Evolutionary conservation across 495 filamentous ascomycete genomes (phyloP).

Genomic region (Neurospora sp.): DNA sequence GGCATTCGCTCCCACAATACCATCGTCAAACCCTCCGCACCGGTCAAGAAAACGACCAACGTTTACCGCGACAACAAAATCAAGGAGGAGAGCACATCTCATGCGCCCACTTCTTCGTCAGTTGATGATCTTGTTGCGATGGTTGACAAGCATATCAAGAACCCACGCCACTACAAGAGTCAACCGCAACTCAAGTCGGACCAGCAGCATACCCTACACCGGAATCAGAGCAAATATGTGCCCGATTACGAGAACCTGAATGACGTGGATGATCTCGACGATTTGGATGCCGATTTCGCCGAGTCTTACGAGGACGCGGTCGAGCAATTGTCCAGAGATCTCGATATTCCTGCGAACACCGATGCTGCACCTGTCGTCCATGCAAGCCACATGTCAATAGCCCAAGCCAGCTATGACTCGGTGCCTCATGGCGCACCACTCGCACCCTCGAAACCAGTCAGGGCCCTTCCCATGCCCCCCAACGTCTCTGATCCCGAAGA

Average conservation of each 20-base stretch:
- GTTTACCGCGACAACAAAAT: slow-evolving; percentile 56
- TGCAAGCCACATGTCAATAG: not conserved
- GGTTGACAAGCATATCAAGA: slow-evolving; percentile 22
- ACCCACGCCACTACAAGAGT: slow-evolving; percentile 35
- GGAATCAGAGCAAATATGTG: slow-evolving; percentile 24
- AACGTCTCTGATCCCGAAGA: slow-evolving; percentile 52
- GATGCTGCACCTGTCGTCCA: slow-evolving; percentile 2
- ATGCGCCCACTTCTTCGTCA: slow-evolving; percentile 1
- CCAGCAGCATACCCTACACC: slow-evolving; percentile 15
- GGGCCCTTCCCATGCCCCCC: slow-evolving; percentile 10
- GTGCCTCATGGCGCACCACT: not conserved
- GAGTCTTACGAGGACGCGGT: slow-evolving; percentile 36
- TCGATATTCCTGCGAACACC: slow-evolving; percentile 1
- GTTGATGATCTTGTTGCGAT: slow-evolving; percentile 12
- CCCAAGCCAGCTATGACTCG: slow-evolving; percentile 1
- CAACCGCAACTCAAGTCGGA: slow-evolving; percentile 27
- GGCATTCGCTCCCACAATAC: not conserved
- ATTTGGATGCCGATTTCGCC: slow-evolving; percentile 23
- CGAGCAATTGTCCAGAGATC: slow-evolving; percentile 22
- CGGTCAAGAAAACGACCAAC: slow-evolving; percentile 45
- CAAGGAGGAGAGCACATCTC: slow-evolving; percentile 6
- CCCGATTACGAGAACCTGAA: slow-evolving; percentile 10
- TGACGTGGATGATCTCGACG: slow-evolving; percentile 14
- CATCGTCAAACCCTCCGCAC: not conserved
- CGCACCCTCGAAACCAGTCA: slow-evolving; percentile 5